These are phyloP conservation scores for Aspergillus homomorphus DNA, from an alignment of 495 filamentous ascomycete species.

Conservation along the genomic window DNA sequence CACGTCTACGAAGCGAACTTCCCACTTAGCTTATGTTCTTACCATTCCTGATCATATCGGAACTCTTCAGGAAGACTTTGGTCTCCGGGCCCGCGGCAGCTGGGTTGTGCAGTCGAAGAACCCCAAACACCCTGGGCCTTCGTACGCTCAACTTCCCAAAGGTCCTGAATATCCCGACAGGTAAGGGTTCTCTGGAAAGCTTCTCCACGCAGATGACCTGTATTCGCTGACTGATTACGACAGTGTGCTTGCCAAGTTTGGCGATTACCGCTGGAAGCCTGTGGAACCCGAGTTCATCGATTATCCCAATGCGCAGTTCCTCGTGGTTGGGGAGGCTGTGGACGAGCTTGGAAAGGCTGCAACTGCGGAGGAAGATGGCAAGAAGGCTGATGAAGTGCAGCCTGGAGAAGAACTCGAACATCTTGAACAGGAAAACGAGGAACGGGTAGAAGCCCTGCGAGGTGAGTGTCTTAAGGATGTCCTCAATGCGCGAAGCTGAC, in stretches of 20 bases:
- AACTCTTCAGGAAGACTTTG: slow-evolving; percentile 74
- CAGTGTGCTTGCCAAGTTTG: slow-evolving; percentile 70
- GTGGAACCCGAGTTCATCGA: slow-evolving; percentile 73
- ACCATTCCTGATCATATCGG: slow-evolving; percentile 71
- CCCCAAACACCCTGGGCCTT: slow-evolving; percentile 63
- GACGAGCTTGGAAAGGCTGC: slow-evolving; percentile 58
- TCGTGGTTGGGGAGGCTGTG: slow-evolving; percentile 74
- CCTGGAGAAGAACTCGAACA: slow-evolving; percentile 59
- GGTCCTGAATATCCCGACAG: slow-evolving; percentile 69
- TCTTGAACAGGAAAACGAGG: slow-evolving; percentile 60
- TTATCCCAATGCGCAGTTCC: slow-evolving; percentile 73
- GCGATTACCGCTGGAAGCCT: slow-evolving; percentile 68
- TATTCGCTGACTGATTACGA: slow-evolving; percentile 1
- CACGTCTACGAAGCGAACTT: slow-evolving; percentile 64
- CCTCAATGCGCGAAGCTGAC: slow-evolving; percentile 3
- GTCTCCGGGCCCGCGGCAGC: slow-evolving; percentile 66
- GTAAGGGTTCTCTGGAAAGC: slow-evolving; percentile 51
- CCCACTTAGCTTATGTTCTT: slow-evolving; percentile 78
- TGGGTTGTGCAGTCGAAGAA: slow-evolving; percentile 82
- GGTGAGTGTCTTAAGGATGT: slow-evolving; percentile 32
- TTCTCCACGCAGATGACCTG: neutral
- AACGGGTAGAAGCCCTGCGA: slow-evolving; percentile 52
- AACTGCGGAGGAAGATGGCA: slow-evolving; percentile 55
- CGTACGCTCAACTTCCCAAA: slow-evolving; percentile 60
- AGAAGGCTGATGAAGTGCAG: slow-evolving; percentile 57